Percentiles rank a stretch among this genome's conserved stretches.
Evolutionary conservation across 2,329 filamentous ascomycete genomes (phyloP).

Genomic region (Zymoseptoria brevis): DNA sequence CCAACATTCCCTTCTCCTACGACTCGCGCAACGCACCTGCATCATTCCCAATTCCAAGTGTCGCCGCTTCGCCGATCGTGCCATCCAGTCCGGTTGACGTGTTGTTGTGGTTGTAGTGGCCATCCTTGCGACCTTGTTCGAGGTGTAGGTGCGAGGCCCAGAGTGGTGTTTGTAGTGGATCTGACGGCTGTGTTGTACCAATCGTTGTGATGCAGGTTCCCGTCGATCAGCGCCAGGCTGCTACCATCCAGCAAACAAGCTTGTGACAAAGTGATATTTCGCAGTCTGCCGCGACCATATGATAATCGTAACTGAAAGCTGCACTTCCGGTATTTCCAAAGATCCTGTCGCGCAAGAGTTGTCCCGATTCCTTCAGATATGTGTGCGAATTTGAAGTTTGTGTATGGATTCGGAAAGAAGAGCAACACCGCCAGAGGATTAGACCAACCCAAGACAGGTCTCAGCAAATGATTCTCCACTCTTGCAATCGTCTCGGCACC

Average conservation of each 20-base stretch:
- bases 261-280: background rate
- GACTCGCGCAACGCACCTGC: slow-evolving; percentile 2
- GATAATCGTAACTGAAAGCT: background rate
- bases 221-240: background rate
- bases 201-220: background rate
- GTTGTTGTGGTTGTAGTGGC: slow-evolving; percentile 3
- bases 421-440: background rate
- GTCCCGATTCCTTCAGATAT: no score
- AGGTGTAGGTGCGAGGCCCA: background rate
- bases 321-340: no score
- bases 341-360: no score
- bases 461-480: background rate
- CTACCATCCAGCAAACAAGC: background rate
- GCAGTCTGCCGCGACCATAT: background rate
- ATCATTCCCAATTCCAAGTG: slow-evolving; percentile 12
- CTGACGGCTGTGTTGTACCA: background rate
- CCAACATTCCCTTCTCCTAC: background rate
- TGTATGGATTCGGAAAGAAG: background rate
- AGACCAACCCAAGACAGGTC: background rate
- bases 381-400: background rate
- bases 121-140: background rate
- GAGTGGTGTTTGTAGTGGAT: background rate
- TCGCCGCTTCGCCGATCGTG: slow-evolving; percentile 10
- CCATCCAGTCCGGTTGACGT: slow-evolving; percentile 8
- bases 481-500: background rate